These are phyloP conservation scores for Hypoxylon trugodes DNA, from an alignment of 495 filamentous ascomycete genomes.

Conservation along the genomic window DNA sequence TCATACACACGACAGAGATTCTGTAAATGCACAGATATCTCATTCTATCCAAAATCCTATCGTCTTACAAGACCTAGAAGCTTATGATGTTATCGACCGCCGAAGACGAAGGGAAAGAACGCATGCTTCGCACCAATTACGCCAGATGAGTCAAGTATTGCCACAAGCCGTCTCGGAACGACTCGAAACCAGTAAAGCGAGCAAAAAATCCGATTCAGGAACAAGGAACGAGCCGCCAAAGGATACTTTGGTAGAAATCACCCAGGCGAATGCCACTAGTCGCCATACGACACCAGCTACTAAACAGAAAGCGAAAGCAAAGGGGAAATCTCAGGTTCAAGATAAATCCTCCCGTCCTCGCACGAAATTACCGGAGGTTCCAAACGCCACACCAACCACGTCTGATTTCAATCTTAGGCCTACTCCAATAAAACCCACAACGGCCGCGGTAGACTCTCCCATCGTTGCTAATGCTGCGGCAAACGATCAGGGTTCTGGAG, in stretches of 20 bases:
- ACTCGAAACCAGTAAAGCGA: background rate
- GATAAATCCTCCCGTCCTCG: background rate
- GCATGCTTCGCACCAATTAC: background rate
- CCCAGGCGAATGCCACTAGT: background rate
- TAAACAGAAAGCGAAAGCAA: background rate
- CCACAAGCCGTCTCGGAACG: background rate
- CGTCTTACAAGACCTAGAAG: constrained; percentile 37
- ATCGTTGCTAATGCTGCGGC: background rate
- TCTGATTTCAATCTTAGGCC: constrained; percentile 2
- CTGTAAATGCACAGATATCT: background rate
- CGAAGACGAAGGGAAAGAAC: constrained; percentile 23
- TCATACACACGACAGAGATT: background rate
- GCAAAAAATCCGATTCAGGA: background rate
- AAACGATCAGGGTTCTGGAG: background rate
- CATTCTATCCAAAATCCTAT: constrained; percentile 20
- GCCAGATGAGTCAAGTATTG: background rate
- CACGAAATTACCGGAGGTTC: background rate
- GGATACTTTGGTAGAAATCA: background rate
- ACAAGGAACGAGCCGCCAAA: background rate
- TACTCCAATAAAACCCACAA: background rate
- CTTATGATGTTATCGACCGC: constrained; percentile 40
- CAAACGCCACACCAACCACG: background rate
- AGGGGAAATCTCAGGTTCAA: background rate
- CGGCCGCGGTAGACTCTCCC: background rate
- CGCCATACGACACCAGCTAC: background rate